phyloP scores from a whole-genome alignment of 2,329 filamentous ascomycete species.

The Capronia epimyces region DNA sequence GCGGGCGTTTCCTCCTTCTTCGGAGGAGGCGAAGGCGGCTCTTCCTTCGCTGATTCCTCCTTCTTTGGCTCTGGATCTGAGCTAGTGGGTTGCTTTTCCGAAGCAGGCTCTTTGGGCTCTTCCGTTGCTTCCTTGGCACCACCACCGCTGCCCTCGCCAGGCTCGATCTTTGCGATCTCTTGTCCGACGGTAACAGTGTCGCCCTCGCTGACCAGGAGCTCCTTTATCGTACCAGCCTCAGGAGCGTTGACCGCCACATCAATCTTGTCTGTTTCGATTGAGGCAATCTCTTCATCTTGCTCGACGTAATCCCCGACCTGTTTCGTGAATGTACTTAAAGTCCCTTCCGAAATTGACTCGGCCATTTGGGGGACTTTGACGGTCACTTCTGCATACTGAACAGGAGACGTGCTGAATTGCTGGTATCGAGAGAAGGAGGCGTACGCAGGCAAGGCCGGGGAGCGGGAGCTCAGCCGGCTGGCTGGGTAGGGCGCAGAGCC shows the following conservation, averaged over 20 bases:
- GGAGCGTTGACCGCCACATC: slow-evolving; percentile 95
- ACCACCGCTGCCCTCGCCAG: slow-evolving; percentile 59
- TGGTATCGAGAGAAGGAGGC: slow-evolving; percentile 18
- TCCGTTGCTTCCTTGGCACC: slow-evolving; percentile 51
- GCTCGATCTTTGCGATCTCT: slow-evolving; percentile 78
- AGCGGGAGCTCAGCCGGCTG: slow-evolving; percentile 8
- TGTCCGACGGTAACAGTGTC: slow-evolving; percentile 94
- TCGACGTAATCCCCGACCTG: slow-evolving; percentile 89
- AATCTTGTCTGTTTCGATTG: slow-evolving; percentile 99
- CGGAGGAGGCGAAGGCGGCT: background rate
- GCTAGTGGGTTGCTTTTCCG: slow-evolving; percentile 53
- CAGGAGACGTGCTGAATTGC: slow-evolving; percentile 27
- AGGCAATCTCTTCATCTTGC: slow-evolving; percentile 94
- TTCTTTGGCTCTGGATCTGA: slow-evolving; percentile 50
- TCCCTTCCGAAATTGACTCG: slow-evolving; percentile 96
- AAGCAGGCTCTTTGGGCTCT: slow-evolving; percentile 36
- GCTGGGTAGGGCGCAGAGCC: slow-evolving; percentile 9
- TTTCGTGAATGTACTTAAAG: slow-evolving; percentile 91
- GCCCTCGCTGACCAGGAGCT: slow-evolving; percentile 85
- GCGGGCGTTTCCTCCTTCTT: slow-evolving; percentile 25
- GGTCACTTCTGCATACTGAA: slow-evolving; percentile 61
- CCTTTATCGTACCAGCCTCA: slow-evolving; percentile 82
- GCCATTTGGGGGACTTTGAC: slow-evolving; percentile 98
- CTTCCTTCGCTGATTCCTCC: slow-evolving; percentile 24
- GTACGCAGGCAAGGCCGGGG: slow-evolving; percentile 7